These are phyloP conservation scores for Aspergillus niger DNA, from an alignment of 2,329 filamentous ascomycete species.

Conservation along the genomic window DNA sequence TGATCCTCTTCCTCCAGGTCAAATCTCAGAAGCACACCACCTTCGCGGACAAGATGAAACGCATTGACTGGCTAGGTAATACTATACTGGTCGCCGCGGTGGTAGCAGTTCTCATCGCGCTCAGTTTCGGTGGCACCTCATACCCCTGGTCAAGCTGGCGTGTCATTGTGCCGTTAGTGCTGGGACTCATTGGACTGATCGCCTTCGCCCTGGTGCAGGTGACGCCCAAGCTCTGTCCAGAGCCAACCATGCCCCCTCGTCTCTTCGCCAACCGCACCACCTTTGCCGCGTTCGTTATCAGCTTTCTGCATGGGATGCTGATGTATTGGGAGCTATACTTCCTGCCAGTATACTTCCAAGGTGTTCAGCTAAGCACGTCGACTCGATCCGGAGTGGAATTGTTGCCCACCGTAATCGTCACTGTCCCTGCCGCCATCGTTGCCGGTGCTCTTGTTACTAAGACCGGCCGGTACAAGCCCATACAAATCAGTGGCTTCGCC, in stretches of 20 bases:
- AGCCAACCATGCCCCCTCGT: conserved; percentile 45
- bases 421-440: conserved; percentile 31
- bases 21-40: background rate
- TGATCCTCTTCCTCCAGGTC: conserved; percentile 29
- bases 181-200: conserved; percentile 29
- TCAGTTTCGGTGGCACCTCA: conserved; percentile 34
- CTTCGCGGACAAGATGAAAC: conserved; percentile 12
- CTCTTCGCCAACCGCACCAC: conserved; percentile 50
- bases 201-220: conserved; percentile 23
- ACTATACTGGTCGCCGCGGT: conserved; percentile 31
- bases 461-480: conserved; percentile 36
- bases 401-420: conserved; percentile 30
- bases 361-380: conserved; percentile 39
- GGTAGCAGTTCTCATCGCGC: conserved; percentile 32
- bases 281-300: conserved; percentile 1
- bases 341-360: conserved; percentile 52
- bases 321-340: conserved; percentile 31
- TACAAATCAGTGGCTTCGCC: conserved; percentile 33
- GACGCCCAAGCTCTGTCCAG: conserved; percentile 16
- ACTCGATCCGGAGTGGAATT: conserved; percentile 33
- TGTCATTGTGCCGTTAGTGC: conserved; percentile 30
- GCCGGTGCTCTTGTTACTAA: conserved; percentile 35
- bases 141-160: conserved; percentile 36
- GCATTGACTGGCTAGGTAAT: conserved; percentile 35
- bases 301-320: conserved; percentile 21